These are phyloP conservation scores for Hippophae gyantsensis DNA, from an alignment of 306 rosid genomes.

Conservation along the genomic window DNA sequence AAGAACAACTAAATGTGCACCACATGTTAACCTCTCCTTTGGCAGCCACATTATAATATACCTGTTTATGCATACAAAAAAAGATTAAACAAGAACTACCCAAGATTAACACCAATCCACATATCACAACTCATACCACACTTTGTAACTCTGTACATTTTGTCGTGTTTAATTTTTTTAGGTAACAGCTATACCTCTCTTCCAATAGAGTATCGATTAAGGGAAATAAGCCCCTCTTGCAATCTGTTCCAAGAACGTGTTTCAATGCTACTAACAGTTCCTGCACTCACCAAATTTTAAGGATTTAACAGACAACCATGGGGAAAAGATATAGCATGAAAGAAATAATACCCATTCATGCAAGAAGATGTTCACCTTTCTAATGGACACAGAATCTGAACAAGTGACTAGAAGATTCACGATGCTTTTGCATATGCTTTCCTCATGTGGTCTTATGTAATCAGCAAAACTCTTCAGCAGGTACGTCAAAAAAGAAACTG, in stretches of 20 bases:
- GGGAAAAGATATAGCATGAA: constrained; percentile 9
- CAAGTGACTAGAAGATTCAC: constrained; percentile 97
- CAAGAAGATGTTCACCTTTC: constrained; percentile 54
- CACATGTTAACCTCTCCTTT: neutral
- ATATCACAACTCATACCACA: neutral
- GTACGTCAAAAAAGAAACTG: constrained; percentile 90
- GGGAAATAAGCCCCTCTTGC: constrained; percentile 97
- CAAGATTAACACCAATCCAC: too few species aligned
- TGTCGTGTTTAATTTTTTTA: neutral
- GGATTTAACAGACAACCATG: constrained; percentile 4
- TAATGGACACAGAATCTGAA: constrained; percentile 92
- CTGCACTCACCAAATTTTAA: constrained; percentile 44
- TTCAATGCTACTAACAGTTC: constrained; percentile 85
- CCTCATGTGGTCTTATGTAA: constrained; percentile 95
- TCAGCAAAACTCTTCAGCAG: constrained; percentile 92
- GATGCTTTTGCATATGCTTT: constrained; percentile 96
- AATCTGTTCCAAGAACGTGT: constrained; percentile 98
- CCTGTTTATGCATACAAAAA: neutral
- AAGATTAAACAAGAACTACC: too few species aligned
- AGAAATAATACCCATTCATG: constrained; percentile 10
- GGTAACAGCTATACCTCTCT: constrained; percentile 58
- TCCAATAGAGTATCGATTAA: constrained; percentile 87
- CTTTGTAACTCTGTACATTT: constrained; percentile 1
- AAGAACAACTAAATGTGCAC: neutral
- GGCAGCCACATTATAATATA: neutral